Evolutionary conservation across 1,139 yeast genomes (phyloP), one percentile per base, ranked within the genome.

Genomic region (Protomyces inouyei): DNA sequence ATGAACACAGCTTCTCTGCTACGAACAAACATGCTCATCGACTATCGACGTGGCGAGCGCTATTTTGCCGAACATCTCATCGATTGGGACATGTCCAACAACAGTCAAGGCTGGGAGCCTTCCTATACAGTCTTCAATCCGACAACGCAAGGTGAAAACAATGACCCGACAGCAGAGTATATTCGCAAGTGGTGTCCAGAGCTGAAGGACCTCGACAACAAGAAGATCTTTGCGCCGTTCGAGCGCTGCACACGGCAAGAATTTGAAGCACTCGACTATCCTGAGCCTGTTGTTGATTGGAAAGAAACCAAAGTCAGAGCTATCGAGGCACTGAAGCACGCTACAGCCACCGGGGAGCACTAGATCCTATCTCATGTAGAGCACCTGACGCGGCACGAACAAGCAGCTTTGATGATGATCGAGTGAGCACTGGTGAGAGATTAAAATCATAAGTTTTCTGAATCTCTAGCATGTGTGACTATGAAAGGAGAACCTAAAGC

Each of bases 31-130:
- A 72, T 83, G 48, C 74, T 81, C 25, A 75, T 82, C 36, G 86
- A 83, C 70, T 83, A 84, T 83, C 76, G 85, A 60, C 75, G 78
- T 70, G 86, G 86, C 0, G 84, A 82, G 69, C 73, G 76, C 35
- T 83, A 78, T 74, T 83, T 83, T 70, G 76, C 80, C 71, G 77
- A 77, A 66, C 77, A 77, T 65, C 73, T 83, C 55, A 72, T 82
- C 1, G 86, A 83, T 70, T 80, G 80, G 23, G 86, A 83, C 70
- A 77, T 82, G 68, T 78, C 83, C 36, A 81, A 83, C 57, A 83
- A 83, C 70, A 78, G 79, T 61, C 84, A 83, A 3, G 86, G 86
- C 1, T 83, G 86, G 86, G 85, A 82, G 70, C 85, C 86, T 1
- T 82, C 57, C 35, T 82, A 82, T 70, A 74, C 85, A 40, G 79